Percentiles rank a stretch among this genome's conserved stretches.
These are phyloP conservation scores for Fistulifera pelliculosa DNA, from an alignment of 108 stramenopile species.

Conservation along the genomic window DNA sequence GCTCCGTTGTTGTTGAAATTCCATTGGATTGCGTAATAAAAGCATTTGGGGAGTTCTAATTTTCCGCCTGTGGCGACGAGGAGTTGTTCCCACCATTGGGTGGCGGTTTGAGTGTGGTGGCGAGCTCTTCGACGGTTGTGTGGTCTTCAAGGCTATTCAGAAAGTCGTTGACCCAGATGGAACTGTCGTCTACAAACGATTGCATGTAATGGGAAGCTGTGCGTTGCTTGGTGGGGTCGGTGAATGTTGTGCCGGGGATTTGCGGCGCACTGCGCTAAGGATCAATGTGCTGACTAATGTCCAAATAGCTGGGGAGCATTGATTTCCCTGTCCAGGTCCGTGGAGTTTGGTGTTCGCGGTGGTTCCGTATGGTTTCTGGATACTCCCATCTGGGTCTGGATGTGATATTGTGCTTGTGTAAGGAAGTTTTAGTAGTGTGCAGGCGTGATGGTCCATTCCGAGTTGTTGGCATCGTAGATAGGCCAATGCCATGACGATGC, in stretches of 20 bases:
- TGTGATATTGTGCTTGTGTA: not conserved
- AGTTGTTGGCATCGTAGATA: too few species aligned
- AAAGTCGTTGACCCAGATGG: not conserved
- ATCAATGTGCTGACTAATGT: not conserved
- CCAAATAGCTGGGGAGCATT: conserved; percentile 1
- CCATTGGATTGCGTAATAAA: not conserved
- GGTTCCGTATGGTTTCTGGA: not conserved
- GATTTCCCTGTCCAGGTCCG: conserved; percentile 4
- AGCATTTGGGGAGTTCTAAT: conserved; percentile 7
- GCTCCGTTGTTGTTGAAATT: not conserved
- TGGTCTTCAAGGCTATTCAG: not conserved
- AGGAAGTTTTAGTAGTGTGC: not conserved
- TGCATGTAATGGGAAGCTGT: not conserved
- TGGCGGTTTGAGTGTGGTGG: not conserved
- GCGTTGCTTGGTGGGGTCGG: not conserved
- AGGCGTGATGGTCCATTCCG: not conserved
- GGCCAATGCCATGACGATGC: conserved; percentile 1
- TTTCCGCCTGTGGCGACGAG: not conserved
- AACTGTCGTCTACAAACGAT: conserved; percentile 4
- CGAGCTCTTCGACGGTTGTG: not conserved
- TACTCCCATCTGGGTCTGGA: conserved; percentile 1
- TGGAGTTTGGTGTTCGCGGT: not conserved
- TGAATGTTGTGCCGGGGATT: not conserved
- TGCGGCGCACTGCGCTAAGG: not conserved
- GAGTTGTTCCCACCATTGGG: conserved; percentile 7